Percentiles rank a stretch among this genome's conserved stretches.
Evolutionary conservation across 2,329 filamentous ascomycete species (phyloP).

Genomic region (Xylariaceae sp.): DNA sequence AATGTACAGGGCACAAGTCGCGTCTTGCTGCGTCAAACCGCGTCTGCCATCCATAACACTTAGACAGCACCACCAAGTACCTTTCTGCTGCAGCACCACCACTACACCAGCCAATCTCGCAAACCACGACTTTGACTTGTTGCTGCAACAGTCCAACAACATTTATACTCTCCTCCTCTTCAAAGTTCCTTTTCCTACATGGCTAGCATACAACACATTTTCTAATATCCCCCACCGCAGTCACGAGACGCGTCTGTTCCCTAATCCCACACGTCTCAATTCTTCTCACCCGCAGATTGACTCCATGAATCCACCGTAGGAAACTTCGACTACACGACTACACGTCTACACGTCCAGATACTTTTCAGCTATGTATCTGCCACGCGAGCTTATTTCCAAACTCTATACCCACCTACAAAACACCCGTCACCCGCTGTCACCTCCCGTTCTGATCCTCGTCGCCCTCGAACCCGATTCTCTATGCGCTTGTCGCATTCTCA

Average conservation of each 20-base stretch:
- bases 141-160: constrained; percentile 4
- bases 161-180: neutral
- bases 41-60: constrained; percentile 19
- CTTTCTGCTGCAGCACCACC: constrained; percentile 2
- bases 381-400: constrained; percentile 80
- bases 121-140: neutral
- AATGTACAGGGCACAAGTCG: constrained; percentile 1
- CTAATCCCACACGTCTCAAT: too few relatives aligned
- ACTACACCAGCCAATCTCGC: neutral
- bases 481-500: constrained; percentile 92
- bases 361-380: constrained; percentile 76
- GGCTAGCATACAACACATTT: too few relatives aligned
- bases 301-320: constrained; percentile 30
- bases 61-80: constrained; percentile 8
- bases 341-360: constrained; percentile 31
- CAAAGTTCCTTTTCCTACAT: neutral
- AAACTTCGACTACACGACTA: too few relatives aligned
- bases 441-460: constrained; percentile 86
- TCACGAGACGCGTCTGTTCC: too few relatives aligned
- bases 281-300: too few relatives aligned
- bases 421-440: constrained; percentile 83
- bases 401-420: constrained; percentile 86
- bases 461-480: constrained; percentile 93
- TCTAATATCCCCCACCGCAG: too few relatives aligned
- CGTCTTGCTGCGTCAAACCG: constrained; percentile 14